phyloP scores from a whole-genome alignment of 352 stramenopile species.

The Thalassiosira allenii region DNA sequence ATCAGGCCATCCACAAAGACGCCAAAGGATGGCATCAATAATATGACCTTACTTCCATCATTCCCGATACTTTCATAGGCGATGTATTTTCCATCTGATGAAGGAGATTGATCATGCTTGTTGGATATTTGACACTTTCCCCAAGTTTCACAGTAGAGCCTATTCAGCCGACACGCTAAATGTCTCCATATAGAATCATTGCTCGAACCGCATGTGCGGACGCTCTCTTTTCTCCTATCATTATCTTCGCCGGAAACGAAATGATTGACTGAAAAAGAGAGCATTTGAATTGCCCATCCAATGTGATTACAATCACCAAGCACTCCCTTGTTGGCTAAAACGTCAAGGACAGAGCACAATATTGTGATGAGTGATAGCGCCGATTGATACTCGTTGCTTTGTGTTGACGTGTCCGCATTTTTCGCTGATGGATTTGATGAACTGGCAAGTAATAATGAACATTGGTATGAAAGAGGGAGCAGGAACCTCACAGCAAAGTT shows the following conservation, averaged over 20 bases:
- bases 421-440: no score
- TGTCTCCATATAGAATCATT: slow-evolving; percentile 42
- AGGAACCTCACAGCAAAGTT: slow-evolving; percentile 36
- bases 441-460: slow-evolving; percentile 36
- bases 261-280: slow-evolving; percentile 42
- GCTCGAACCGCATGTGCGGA: no score
- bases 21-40: slow-evolving; percentile 50
- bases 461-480: slow-evolving; percentile 47
- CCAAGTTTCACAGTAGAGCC: slow-evolving; percentile 38
- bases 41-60: neutral
- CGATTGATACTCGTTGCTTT: slow-evolving; percentile 10
- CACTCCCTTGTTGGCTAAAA: slow-evolving; percentile 35
- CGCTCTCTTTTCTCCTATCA: neutral
- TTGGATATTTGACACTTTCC: slow-evolving; percentile 22
- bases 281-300: slow-evolving; percentile 44
- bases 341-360: slow-evolving; percentile 43
- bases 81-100: slow-evolving; percentile 12
- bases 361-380: slow-evolving; percentile 39
- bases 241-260: slow-evolving; percentile 26
- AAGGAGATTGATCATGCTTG: no score
- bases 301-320: slow-evolving; percentile 44
- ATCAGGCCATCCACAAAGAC: slow-evolving; percentile 39
- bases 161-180: slow-evolving; percentile 28
- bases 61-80: slow-evolving; percentile 27
- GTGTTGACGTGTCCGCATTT: no score